Evolutionary conservation across 495 filamentous ascomycete genomes (phyloP).

Genomic region (Sphaerosporella brunnea): DNA sequence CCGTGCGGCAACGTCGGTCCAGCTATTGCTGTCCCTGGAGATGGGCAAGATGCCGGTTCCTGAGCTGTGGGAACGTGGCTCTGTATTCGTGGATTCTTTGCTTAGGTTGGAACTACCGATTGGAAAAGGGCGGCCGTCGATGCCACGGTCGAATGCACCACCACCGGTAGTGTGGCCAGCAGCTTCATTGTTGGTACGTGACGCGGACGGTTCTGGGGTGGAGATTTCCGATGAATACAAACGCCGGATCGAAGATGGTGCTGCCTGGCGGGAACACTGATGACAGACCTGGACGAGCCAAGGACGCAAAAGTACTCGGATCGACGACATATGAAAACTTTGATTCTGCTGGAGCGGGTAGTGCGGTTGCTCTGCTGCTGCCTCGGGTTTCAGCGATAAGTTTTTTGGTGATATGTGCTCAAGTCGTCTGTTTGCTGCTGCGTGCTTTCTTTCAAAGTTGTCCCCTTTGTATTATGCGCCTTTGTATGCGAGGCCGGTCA

Average conservation of each 20-base stretch:
- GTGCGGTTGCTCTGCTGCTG: too few species aligned
- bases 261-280: neutral
- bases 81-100: slow-evolving; percentile 1
- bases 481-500: too few species aligned
- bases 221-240: slow-evolving; percentile 3
- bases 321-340: too few species aligned
- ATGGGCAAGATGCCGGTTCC: slow-evolving; percentile 1
- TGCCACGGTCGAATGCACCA: neutral
- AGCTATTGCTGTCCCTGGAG: neutral
- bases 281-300: neutral
- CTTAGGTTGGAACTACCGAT: neutral
- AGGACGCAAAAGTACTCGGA: neutral
- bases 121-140: neutral
- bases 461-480: too few species aligned
- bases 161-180: neutral
- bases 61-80: slow-evolving; percentile 6
- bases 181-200: neutral
- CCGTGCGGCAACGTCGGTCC: neutral
- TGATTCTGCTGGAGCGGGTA: too few species aligned
- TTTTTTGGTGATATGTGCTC: too few species aligned
- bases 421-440: too few species aligned
- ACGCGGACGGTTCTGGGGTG: neutral
- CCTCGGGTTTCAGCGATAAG: too few species aligned
- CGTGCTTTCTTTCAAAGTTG: too few species aligned
- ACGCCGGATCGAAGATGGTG: slow-evolving; percentile 1